Evolutionary conservation across 805 yeast species (phyloP).

Genomic region (Saturnispora mendoncae): DNA sequence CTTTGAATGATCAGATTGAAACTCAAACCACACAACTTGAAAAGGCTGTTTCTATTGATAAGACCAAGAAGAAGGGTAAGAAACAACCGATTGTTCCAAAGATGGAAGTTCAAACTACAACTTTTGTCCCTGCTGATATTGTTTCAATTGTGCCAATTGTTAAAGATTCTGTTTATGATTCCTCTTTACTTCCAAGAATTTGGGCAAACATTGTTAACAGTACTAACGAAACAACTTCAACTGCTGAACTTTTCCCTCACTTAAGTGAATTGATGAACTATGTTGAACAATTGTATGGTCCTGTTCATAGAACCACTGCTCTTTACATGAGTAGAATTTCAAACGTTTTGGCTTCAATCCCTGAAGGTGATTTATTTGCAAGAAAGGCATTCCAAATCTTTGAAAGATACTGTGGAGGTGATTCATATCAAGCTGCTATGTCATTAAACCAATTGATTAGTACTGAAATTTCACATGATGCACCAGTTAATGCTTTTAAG

Average conservation of each 20-base stretch:
- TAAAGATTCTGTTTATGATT: conserved; percentile 59
- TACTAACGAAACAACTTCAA: conserved; percentile 28
- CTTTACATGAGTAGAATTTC: conserved; percentile 59
- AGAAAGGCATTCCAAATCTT: conserved; percentile 63
- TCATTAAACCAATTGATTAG: conserved; percentile 67
- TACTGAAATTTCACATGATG: conserved; percentile 54
- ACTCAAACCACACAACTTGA: conserved; percentile 23
- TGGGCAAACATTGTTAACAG: conserved; percentile 39
- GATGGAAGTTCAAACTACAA: conserved; percentile 24
- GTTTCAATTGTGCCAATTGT: conserved; percentile 64
- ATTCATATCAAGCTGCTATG: conserved; percentile 66
- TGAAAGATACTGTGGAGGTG: conserved; percentile 78
- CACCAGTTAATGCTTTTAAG: conserved; percentile 51
- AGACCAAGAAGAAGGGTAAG: conserved; percentile 25
- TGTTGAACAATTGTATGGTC: conserved; percentile 78
- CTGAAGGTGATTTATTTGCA: conserved; percentile 28
- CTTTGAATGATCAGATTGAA: conserved; percentile 26
- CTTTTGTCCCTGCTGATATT: conserved; percentile 55
- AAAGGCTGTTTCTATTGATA: conserved; percentile 16
- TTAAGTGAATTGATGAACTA: conserved; percentile 41
- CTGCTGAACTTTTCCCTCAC: conserved; percentile 30
- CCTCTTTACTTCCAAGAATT: conserved; percentile 66
- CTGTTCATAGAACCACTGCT: conserved; percentile 71
- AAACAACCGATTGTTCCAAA: conserved; percentile 13
- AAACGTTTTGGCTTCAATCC: conserved; percentile 8